These are phyloP conservation scores for Amanita muscaria DNA, from an alignment of 768 basidiomycete species.

Conservation along the genomic window DNA sequence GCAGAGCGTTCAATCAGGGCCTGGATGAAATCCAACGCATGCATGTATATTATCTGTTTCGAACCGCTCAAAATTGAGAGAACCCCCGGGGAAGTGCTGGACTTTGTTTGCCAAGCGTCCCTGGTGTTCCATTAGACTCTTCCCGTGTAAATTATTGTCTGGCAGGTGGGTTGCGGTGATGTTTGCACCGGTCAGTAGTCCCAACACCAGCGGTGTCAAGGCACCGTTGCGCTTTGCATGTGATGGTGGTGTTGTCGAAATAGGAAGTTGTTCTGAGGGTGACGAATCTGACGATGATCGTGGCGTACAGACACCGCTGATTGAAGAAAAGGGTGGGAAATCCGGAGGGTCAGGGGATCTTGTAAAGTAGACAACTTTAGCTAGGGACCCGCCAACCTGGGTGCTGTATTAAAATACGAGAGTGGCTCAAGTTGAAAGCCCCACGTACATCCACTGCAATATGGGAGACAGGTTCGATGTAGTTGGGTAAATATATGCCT, in stretches of 20 bases:
- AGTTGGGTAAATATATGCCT: conserved; percentile 95
- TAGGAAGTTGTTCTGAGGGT: too few species aligned
- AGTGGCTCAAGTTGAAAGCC: conserved; percentile 2
- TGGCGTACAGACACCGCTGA: too few species aligned
- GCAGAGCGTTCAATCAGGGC: conserved; percentile 84
- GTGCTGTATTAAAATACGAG: conserved; percentile 11
- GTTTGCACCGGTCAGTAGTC: conserved; percentile 31
- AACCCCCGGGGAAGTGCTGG: conserved; percentile 84
- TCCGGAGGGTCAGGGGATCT: conserved; percentile 82
- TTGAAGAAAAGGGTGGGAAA: too few species aligned
- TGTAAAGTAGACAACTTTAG: conserved; percentile 98
- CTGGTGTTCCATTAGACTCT: conserved; percentile 58
- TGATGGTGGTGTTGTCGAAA: conserved; percentile 29
- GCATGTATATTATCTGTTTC: conserved; percentile 83
- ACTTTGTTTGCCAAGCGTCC: conserved; percentile 21
- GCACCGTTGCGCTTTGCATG: conserved; percentile 52
- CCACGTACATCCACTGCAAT: conserved; percentile 90
- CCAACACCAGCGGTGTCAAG: conserved; percentile 75
- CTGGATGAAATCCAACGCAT: conserved; percentile 81
- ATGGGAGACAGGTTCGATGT: conserved; percentile 96
- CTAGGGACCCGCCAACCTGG: conserved; percentile 93
- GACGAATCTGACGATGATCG: too few species aligned
- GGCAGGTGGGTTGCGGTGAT: conserved; percentile 29
- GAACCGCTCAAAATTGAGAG: conserved; percentile 96
- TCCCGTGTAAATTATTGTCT: conserved; percentile 41